A percentile compares a stretch with the other conserved stretches of the same genome.
Conservation (phyloP, 768 basidiomycete genomes). For the Lyophyllum shimeji region DNA sequence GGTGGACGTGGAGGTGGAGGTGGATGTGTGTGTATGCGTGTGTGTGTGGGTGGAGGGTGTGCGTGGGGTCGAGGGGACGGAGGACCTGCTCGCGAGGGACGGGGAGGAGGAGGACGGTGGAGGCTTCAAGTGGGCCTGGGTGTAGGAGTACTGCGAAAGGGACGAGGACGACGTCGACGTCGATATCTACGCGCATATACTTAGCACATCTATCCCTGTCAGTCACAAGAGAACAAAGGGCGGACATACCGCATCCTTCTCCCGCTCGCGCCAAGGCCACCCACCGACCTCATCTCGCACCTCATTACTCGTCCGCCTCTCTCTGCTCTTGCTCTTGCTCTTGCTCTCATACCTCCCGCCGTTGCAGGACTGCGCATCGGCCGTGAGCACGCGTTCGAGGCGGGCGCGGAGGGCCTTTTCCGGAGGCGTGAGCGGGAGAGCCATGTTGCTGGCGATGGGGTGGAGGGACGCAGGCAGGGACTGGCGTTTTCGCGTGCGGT, state of each 20-base stretch:
- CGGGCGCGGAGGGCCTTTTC: constrained; percentile 53
- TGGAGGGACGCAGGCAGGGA: constrained; percentile 15
- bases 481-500: constrained; percentile 9
- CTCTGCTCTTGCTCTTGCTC: constrained; percentile 8
- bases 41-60: not conserved
- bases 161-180: not conserved
- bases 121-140: not conserved
- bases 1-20: too few relatives aligned
- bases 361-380: not conserved
- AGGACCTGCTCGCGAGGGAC: not conserved
- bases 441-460: not conserved
- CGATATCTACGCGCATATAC: not conserved
- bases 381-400: constrained; percentile 49
- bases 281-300: constrained; percentile 27
- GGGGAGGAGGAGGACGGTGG: not conserved
- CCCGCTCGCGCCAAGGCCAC: constrained; percentile 21
- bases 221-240: not conserved
- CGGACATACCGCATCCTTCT: constrained; percentile 15
- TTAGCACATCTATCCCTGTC: not conserved
- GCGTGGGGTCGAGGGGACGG: not conserved
- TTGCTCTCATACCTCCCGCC: not conserved
- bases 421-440: constrained; percentile 40
- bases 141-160: not conserved
- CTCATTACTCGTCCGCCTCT: constrained; percentile 21
- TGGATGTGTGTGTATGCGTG: too few relatives aligned